Evolutionary conservation across 2,329 filamentous ascomycete species (phyloP), one percentile per base, ranked within the genome.

Genomic region (Elsinoe arachidis): DNA sequence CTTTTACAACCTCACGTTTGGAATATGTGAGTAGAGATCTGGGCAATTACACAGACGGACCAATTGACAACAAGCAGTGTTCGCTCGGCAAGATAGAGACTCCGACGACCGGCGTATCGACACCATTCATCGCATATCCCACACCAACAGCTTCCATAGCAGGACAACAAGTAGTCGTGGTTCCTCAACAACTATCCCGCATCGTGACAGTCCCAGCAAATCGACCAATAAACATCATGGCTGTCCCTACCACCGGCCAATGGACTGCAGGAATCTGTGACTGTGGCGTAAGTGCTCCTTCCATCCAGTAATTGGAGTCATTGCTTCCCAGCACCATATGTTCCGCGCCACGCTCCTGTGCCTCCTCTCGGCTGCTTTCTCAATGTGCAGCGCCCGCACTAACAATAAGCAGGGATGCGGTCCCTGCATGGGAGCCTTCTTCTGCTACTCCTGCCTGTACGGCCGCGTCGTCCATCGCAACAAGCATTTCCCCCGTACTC

Each of bases 381-480:
- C 17, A 34, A 3, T 19, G 7, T 9, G 3, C 4, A 35, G 7
- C 12, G n/a, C n/a, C 1, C 4, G 4, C 9, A 39, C 51, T 54
- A 14, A 54, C 14, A 39, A 11, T 2, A 5, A 12, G 14, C n/a
- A 55, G 53, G 53, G 53, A 17, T 55, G 53, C n/a, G 39, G 39
- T 19, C 39, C 53, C 39, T 55, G 53, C 38, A n/a, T 55, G 19
- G 53, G 53, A 21, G 41, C 54, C 23, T 43, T 46, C 54, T 56
- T 46, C 41, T 56, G 54, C 54, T 47, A 17, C 21, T 19, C 53
- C 11, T 56, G 54, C 41, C 19, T 56, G 41, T 56, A 56, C 33
- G 54, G 54, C 41, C 54, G 54, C 41, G 26, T 33, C 41, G 19
- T 17, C 23, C 41, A 47, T 19, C 54, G 54, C 26, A 14, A 30